Evolutionary conservation across 208 protist genomes (phyloP), one percentile per base, ranked within the genome.

Genomic region (Angomonas ambiguus): DNA sequence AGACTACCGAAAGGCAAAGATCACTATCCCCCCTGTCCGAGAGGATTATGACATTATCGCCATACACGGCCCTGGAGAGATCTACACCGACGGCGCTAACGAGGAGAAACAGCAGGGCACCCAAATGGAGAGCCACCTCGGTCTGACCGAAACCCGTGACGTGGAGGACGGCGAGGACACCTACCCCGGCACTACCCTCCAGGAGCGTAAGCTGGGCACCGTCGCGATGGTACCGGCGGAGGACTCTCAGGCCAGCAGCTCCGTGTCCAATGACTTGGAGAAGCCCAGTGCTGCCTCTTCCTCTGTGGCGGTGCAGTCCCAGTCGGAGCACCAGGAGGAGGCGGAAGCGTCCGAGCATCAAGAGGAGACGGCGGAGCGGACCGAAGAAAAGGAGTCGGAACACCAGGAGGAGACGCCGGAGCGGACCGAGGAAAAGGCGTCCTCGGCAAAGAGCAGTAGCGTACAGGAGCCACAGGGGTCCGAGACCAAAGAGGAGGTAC

Each of bases 11-110:
- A 65, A 69, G 62, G 71, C 78, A 41, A 30, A 70, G 49, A 79
- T 92, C 60, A 75, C 72, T 22, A 69, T 92, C 42, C 66, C 77
- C 18, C 60, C 56, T 25, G 69, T 83, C 0, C 82, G 85, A 33
- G 77, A 86, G 53, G 85, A 92, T 69, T 92, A 80, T 51, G 82
- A 83, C 34, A 67, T 71, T 35, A 65, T 41, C 41, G 38, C 32
- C 6, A 42, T 82, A 13, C 24, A n/a, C n/a, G 62, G 69, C 5
- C 41, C 58, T 0, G 55, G 45, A 25, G 67, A 72, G 51, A 32
- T 62, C 56, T 53, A 70, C 51, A 49, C 51, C 27, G 72, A 69
- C 64, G 74, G 32, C 0, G 51, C 63, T n/a, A 34, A 35, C 0
- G 33, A 35, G 24, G 42, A 48, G 63, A 51, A 70, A 32, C 24